phyloP scores from a whole-genome alignment of 768 basidiomycete species.

The Rhodotorula paludigena region DNA sequence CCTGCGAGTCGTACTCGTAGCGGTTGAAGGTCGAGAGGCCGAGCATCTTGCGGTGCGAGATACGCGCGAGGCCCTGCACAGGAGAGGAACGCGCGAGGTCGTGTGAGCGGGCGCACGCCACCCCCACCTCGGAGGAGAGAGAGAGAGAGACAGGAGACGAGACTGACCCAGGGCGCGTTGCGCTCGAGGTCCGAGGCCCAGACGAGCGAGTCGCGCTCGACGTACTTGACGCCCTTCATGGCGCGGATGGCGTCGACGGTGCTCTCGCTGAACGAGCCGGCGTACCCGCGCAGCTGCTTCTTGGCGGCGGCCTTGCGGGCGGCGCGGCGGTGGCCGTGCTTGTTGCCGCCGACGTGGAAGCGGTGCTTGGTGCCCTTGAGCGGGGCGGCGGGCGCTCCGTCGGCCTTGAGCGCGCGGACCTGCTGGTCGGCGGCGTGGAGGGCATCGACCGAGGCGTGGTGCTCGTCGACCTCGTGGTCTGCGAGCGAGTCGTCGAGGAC shows the following conservation, averaged over 20 bases:
- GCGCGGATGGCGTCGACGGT: constrained; percentile 71
- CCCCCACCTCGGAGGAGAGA: neutral
- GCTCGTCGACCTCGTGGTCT: constrained; percentile 52
- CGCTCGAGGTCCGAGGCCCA: constrained; percentile 59
- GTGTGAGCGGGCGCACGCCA: constrained; percentile 6
- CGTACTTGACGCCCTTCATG: constrained; percentile 82
- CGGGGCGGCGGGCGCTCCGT: constrained; percentile 37
- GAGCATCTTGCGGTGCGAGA: constrained; percentile 77
- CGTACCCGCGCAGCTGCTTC: constrained; percentile 39
- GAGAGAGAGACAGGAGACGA: neutral
- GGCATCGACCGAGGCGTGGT: constrained; percentile 70
- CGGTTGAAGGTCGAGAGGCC: constrained; percentile 71
- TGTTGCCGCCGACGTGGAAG: constrained; percentile 38
- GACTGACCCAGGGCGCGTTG: constrained; percentile 77
- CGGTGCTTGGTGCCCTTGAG: constrained; percentile 47
- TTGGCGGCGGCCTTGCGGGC: constrained; percentile 5
- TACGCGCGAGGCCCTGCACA: constrained; percentile 81
- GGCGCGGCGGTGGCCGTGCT: constrained; percentile 7
- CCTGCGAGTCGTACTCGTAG: constrained; percentile 65
- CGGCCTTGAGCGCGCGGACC: constrained; percentile 12
- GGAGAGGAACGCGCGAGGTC: constrained; percentile 27
- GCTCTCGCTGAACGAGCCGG: constrained; percentile 45
- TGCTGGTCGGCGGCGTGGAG: constrained; percentile 59
- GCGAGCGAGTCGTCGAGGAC: constrained; percentile 70
- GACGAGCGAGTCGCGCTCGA: constrained; percentile 94